Percentiles rank a stretch among this genome's conserved stretches.
Evolutionary conservation across 2,329 filamentous ascomycete genomes (phyloP).

Genomic region (Claviceps lovelessii): DNA sequence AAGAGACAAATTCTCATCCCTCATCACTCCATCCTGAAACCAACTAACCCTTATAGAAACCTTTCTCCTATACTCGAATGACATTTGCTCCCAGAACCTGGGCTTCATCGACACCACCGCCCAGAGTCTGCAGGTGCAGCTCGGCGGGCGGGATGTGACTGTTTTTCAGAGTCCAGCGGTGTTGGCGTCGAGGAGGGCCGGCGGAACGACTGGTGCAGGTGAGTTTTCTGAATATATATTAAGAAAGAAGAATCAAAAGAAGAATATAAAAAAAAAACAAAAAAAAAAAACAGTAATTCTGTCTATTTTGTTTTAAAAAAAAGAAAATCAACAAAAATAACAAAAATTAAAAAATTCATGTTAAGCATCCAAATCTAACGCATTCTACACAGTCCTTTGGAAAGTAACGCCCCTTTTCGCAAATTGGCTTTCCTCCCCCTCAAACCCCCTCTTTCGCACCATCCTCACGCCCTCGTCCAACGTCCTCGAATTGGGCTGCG

Average conservation of each 20-base stretch:
- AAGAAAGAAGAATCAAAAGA: too few species aligned
- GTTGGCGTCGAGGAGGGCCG: conserved; percentile 59
- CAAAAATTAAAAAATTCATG: neutral
- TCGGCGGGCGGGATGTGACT: conserved; percentile 55
- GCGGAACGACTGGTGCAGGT: conserved; percentile 41
- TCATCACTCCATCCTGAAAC: neutral
- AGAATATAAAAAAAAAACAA: too few species aligned
- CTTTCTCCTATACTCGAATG: conserved; percentile 70
- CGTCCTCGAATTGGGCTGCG: conserved; percentile 75
- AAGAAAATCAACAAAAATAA: too few species aligned
- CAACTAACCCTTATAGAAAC: conserved; percentile 46
- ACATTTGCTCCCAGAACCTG: conserved; percentile 60
- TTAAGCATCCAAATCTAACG: too few species aligned
- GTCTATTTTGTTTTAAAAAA: too few species aligned
- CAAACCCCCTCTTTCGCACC: conserved; percentile 45
- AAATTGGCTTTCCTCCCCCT: conserved; percentile 54
- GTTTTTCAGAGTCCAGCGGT: conserved; percentile 76
- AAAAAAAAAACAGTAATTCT: too few species aligned
- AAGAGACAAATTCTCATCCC: neutral
- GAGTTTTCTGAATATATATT: conserved; percentile 6
- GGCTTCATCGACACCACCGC: conserved; percentile 72
- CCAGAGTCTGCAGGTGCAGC: conserved; percentile 46
- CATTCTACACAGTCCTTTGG: conserved; percentile 56
- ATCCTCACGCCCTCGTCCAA: conserved; percentile 40
- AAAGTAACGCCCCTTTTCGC: conserved; percentile 76